Base-by-base conservation (phyloP, 1,284 basidiomycete species). In the Moesziomyces sp. region DNA sequence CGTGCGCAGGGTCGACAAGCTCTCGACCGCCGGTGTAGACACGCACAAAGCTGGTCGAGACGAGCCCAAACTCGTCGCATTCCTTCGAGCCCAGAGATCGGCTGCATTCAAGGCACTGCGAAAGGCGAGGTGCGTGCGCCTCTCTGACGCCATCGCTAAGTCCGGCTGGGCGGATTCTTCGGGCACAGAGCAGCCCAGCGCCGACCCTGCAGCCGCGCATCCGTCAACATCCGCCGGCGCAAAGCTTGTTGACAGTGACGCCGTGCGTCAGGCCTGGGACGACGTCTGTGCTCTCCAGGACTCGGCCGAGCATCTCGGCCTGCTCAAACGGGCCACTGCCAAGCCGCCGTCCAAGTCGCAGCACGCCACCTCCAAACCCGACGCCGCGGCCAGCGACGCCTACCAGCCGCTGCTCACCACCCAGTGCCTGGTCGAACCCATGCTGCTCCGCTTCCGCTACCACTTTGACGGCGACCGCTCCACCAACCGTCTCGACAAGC, bases 401-500 rank as follows among this genome's bases (percentile, higher is more conserved):
- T 83, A 83, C 49, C 74, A 76, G 11, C 80, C 82, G 2, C 60
- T 83, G 8, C 34, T 77, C 7, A 70, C 81, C 5, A 82, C 97
- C 10, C 90, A 93, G 79, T 91, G 92, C 0, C 88, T 99, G n/a
- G 88, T 94, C 3, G 89, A 91, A 58, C 93, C 94, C 0, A 88
- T 99, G 49, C 88, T 92, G 2, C 86, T 94, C 48, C 89, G 96
- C 23, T 99, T 98, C 87, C 93, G 92, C 77, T 99, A 92, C 84
- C 97, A 99, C 81, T 99, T 99, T 78, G 94, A 97, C 70, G 90
- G 92, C 0, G 87, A 89, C 14, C 87, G 93, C 38, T 89, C 90
- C 67, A 99, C 96, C 0, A 99, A 97, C 84, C 88, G 93, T 49
- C 85, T 96, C 7, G 96, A 98, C 86, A 99, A 79, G 92, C 96